Conservation (phyloP, 2,329 filamentous ascomycete genomes). For the Fusarium veterinarium region DNA sequence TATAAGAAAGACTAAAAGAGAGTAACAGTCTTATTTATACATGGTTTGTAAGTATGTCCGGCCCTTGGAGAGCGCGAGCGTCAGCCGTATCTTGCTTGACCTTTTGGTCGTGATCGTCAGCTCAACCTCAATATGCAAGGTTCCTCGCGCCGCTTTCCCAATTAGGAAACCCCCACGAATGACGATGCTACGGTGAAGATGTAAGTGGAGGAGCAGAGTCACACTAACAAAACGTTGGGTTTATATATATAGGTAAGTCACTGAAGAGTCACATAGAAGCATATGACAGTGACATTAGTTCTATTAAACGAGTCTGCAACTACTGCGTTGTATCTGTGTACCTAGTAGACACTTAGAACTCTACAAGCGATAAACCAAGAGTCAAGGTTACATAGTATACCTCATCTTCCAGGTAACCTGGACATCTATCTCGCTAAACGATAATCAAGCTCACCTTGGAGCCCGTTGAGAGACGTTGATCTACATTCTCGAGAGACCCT, state of each 20-base stretch:
- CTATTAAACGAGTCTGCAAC: background rate
- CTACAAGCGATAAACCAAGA: background rate
- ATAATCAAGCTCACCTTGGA: background rate
- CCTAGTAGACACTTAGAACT: background rate
- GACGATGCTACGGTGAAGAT: background rate
- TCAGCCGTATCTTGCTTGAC: background rate
- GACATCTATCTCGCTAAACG: background rate
- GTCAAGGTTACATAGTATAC: background rate
- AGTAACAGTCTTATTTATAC: constrained; percentile 3
- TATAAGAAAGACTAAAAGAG: background rate
- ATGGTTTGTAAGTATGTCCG: background rate
- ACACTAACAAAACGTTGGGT: background rate
- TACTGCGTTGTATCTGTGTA: background rate
- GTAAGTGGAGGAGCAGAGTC: background rate
- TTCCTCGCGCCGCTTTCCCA: constrained; percentile 29
- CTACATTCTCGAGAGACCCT: background rate
- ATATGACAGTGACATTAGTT: background rate
- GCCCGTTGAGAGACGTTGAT: background rate
- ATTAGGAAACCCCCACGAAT: constrained; percentile 29
- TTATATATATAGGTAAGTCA: background rate
- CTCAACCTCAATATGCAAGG: constrained; percentile 6
- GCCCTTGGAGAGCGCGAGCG: background rate
- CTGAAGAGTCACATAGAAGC: background rate
- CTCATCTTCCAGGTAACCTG: background rate
- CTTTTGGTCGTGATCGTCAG: constrained; percentile 3